Conservation (phyloP, 257 asterid genomes). For the Ilex aquifolium region DNA sequence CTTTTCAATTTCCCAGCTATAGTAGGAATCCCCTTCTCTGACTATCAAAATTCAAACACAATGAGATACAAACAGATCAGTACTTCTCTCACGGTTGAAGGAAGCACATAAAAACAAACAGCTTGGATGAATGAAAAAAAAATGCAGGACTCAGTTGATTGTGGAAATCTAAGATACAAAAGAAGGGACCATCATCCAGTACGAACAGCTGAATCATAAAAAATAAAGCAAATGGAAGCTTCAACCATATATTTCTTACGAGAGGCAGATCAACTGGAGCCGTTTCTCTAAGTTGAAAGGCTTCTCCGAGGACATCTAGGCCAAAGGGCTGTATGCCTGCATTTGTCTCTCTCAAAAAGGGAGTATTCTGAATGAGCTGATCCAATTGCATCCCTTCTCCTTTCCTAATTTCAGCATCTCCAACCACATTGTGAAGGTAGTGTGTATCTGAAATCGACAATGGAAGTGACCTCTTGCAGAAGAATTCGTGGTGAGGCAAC, state of each 20-base stretch:
- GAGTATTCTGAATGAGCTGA: neutral
- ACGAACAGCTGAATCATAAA: neutral
- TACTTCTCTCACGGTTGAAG: neutral
- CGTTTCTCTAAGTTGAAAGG: neutral
- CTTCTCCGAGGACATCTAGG: neutral
- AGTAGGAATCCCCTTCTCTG: constrained; percentile 2
- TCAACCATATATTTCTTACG: neutral
- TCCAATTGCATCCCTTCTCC: neutral
- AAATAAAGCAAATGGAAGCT: neutral
- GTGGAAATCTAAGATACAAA: neutral
- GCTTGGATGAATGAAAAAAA: neutral
- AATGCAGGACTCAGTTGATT: no score
- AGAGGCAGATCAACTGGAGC: neutral
- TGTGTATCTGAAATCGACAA: constrained; percentile 1
- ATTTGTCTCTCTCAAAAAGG: neutral
- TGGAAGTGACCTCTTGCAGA: constrained; percentile 2
- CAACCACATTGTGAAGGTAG: constrained; percentile 2
- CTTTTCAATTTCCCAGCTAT: neutral
- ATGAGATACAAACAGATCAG: neutral
- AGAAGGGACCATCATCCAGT: neutral
- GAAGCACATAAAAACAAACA: neutral
- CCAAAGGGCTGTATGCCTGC: neutral
- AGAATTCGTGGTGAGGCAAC: neutral
- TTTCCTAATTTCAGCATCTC: neutral
- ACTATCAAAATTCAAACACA: neutral